A percentile compares a stretch with the other conserved stretches of the same genome.
These are phyloP conservation scores for Lachancea sp. DNA, from an alignment of 805 yeast species.

Conservation along the genomic window DNA sequence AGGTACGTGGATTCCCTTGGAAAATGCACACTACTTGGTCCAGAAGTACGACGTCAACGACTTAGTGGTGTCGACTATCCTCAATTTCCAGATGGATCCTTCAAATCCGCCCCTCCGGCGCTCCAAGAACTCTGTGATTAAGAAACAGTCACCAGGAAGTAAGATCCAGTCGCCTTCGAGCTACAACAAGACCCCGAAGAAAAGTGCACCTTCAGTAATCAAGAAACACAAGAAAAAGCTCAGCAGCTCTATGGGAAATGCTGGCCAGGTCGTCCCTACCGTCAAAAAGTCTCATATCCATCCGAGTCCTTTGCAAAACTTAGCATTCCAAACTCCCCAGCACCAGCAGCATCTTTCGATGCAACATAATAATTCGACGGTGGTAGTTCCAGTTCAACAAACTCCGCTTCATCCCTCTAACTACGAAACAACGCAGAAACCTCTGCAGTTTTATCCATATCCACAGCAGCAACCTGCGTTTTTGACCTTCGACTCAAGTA, in stretches of 20 bases:
- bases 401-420: conserved; percentile 8
- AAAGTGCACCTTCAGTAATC: conserved; percentile 8
- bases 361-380: conserved; percentile 9
- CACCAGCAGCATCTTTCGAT: conserved; percentile 14
- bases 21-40: conserved; percentile 54
- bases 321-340: conserved; percentile 32
- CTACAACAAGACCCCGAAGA: conserved; percentile 32
- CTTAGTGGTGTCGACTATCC: conserved; percentile 43
- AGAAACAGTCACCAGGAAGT: conserved; percentile 29
- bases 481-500: conserved; percentile 5
- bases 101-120: conserved; percentile 40
- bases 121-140: conserved; percentile 31
- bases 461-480: conserved; percentile 19
- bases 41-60: conserved; percentile 46
- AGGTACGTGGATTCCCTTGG: conserved; percentile 80
- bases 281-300: conserved; percentile 16
- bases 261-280: conserved; percentile 3
- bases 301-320: conserved; percentile 31
- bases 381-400: conserved; percentile 9
- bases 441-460: conserved; percentile 30
- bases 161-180: conserved; percentile 32
- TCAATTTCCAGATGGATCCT: conserved; percentile 47
- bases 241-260: conserved; percentile 3
- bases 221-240: conserved; percentile 12
- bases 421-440: conserved; percentile 29